Base-by-base conservation (phyloP, 1,284 basidiomycete species). In the Leccinum solheimii region DNA sequence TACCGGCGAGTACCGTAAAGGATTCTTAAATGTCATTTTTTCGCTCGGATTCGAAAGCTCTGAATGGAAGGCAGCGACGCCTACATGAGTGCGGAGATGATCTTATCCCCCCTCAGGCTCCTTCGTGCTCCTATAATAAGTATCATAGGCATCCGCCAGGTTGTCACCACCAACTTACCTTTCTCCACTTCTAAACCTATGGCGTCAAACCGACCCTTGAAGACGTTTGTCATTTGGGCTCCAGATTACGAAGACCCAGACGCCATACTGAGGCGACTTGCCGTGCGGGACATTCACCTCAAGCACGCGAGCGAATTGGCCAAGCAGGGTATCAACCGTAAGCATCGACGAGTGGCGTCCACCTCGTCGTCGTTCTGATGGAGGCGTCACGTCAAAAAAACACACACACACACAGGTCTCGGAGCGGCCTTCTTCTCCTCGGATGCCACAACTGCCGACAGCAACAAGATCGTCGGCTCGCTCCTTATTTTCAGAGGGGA, bases 141-240 rank as follows among this genome's bases (percentile, higher is more conserved):
- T 16, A 26, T 9, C 14, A 2, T n/a, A 26, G 23, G 14, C 11
- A 9, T 16, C 32, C 50, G 4, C 10, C 23, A 34, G 6, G 19
- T 43, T 19, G 10, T 38, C 40, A 21, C 30, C 26, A 23, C 30
- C 26, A 23, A 19, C 10, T 19, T 7, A 16, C 14, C 14, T 27
- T 53, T 16, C 23, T 36, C 30, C 51, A 32, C 40, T 19, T 43
- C 51, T 19, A n/a, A 57, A 43, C 54, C 4, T 56, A 72, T 71
- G 65, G 45, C 69, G 26, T 59, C 62, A 1, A 49, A 56, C 5
- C 57, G 56, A 56, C 13, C 38, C 5, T 49, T 66, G 48, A 27
- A 77, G 55, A 72, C 65, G 27, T 85, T 83, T 63, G 70, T 84
- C 40, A 77, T 84, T 45, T 86, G 83, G 68, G 83, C 83, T 4